phyloP scores from a whole-genome alignment of 1,284 basidiomycete species.

The Leccinum angustisporum region DNA sequence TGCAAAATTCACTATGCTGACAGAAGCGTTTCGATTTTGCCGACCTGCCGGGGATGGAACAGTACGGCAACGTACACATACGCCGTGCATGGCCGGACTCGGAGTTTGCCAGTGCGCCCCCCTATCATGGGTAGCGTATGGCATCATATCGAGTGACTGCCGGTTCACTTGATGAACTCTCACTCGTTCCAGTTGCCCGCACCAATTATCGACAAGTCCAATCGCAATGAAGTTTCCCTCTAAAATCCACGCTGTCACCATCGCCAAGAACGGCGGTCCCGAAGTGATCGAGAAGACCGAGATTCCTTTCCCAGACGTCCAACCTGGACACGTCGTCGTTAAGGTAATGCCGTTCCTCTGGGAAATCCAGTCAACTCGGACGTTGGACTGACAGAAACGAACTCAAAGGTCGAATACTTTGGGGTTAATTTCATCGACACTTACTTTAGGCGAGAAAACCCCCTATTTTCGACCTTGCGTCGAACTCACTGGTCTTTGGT shows the following conservation, averaged over 20 bases:
- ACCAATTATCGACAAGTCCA: constrained; percentile 20
- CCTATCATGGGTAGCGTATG: background rate
- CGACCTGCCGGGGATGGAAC: background rate
- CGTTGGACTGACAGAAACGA: background rate
- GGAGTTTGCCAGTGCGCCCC: background rate
- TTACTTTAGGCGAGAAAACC: constrained; percentile 55
- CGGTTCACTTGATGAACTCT: background rate
- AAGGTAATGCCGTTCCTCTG: constrained; percentile 50
- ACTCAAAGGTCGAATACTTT: constrained; percentile 54
- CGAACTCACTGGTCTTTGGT: constrained; percentile 2
- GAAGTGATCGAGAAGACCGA: constrained; percentile 75
- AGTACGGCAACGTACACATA: background rate
- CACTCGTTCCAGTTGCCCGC: background rate
- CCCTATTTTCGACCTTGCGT: background rate
- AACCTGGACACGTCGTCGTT: constrained; percentile 72
- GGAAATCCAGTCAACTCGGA: constrained; percentile 5
- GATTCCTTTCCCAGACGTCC: constrained; percentile 61
- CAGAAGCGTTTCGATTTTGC: background rate
- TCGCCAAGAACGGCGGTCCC: constrained; percentile 65
- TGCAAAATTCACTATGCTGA: too few relatives aligned
- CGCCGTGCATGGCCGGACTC: background rate
- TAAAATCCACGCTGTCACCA: constrained; percentile 58
- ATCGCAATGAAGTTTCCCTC: constrained; percentile 44
- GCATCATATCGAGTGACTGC: background rate
- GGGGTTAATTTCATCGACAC: constrained; percentile 93